Base-by-base conservation (phyloP, 306 rosid species). In the Ormosia semicastrata region DNA sequence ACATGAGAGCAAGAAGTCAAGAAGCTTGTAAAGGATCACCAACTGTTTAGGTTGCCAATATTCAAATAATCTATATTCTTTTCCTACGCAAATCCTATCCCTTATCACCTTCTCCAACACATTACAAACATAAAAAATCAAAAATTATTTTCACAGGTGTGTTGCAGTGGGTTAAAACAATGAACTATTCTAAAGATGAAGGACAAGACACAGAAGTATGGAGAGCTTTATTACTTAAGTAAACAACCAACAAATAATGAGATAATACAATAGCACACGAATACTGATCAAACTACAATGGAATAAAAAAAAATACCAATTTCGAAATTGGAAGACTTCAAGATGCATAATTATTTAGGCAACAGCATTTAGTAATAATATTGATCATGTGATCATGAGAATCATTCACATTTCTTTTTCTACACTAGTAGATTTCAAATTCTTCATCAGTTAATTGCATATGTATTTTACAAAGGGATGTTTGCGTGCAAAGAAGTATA, bases 371-470 rank as follows among this genome's bases (percentile, higher is more conserved):
- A 80, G 36, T 32, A 46, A 43, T 3, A 58, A 54, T 24, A 24
- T 24, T 56, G 60, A 49, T 49, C 9, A 4, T 24, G 32, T 18
- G 36, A 59, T 24, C 44, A 71, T 18, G 53, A 67, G 47, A 58
- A 60, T 80, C 69, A 71, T 47, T 59, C 54, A 43, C 50, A 57
- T 57, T 60, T 30, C 59, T 58, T 74, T 49, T 72, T 66, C 50
- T 15, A 7, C 15, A 17, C 30, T 18, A 41, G 60, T 36, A 47
- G 7, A 65, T 66, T 71, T 46, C 47, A 65, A 32, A 76, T 76
- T 67, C 47, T 81, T 76, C 80, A 36, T 74, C 18, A 30, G 76
- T 50, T 57, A 9, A 59, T 57, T 73, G 75, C 49, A 64, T 30
- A 11, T 30, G 6, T 50, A 56, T 59, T 53, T 13, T 29, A 9